Conservation (phyloP, 2,329 filamentous ascomycete genomes). For the Colletotrichum caudatum region DNA sequence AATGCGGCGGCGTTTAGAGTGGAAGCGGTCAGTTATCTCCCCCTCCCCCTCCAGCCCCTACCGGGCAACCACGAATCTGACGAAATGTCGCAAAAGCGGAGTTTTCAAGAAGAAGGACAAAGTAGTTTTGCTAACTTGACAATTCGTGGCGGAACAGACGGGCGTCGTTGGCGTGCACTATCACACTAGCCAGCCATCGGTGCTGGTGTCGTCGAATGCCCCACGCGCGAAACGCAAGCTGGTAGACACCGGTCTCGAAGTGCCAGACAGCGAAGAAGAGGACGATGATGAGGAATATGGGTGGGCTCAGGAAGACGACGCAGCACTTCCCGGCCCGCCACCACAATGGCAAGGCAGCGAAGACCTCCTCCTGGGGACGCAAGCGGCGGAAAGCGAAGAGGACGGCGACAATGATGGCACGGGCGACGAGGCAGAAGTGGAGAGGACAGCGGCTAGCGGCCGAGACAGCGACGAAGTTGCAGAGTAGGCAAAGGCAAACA, state of each 20-base stretch:
- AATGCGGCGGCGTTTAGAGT: slow-evolving; percentile 63
- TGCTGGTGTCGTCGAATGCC: slow-evolving; percentile 50
- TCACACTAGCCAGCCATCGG: slow-evolving; percentile 53
- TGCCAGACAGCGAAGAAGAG: slow-evolving; percentile 72
- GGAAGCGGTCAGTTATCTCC: slow-evolving; percentile 54
- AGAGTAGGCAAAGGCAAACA: slow-evolving; percentile 18
- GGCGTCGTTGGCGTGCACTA: slow-evolving; percentile 58
- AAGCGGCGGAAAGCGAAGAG: slow-evolving; percentile 53
- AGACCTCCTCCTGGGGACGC: slow-evolving; percentile 67
- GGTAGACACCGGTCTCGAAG: slow-evolving; percentile 68
- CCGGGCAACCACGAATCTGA: slow-evolving; percentile 18
- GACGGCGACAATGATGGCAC: slow-evolving; percentile 43
- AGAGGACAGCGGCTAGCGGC: slow-evolving; percentile 40
- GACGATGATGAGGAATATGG: slow-evolving; percentile 79
- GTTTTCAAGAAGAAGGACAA: slow-evolving; percentile 24
- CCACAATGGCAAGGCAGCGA: slow-evolving; percentile 77
- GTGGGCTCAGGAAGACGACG: slow-evolving; percentile 76
- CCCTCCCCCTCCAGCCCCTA: not conserved
- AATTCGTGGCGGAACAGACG: slow-evolving; percentile 49
- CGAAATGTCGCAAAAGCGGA: slow-evolving; percentile 35
- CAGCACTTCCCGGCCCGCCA: slow-evolving; percentile 69
- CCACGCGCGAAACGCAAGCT: slow-evolving; percentile 73
- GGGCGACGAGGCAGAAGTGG: slow-evolving; percentile 40
- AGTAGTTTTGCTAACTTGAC: slow-evolving; percentile 34
- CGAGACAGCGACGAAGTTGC: slow-evolving; percentile 38